phyloP scores from a whole-genome alignment of 371 early-diverging fungal genomes.

The Saksenaea oblongispora region DNA sequence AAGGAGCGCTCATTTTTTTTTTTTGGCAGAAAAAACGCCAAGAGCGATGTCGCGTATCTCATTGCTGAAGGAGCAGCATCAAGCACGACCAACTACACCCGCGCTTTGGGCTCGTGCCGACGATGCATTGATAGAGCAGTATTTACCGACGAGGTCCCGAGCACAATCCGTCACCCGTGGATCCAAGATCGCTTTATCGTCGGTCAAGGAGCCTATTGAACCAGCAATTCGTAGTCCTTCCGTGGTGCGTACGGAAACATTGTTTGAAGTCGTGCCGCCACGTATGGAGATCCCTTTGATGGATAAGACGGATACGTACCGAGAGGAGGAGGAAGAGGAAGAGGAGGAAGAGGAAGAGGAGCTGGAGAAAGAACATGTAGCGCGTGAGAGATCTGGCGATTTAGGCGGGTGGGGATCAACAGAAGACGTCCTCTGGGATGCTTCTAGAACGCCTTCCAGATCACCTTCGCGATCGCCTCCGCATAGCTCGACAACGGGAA shows the following conservation, averaged over 20 bases:
- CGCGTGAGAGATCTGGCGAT: neutral
- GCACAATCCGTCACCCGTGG: neutral
- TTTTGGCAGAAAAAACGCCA: neutral
- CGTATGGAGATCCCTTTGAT: neutral
- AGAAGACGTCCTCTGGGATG: slow-evolving; percentile 8
- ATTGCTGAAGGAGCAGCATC: neutral
- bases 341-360: slow-evolving; percentile 1
- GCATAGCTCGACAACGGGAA: neutral
- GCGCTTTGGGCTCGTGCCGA: slow-evolving; percentile 19
- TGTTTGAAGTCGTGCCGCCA: too few relatives aligned
- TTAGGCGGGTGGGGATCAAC: slow-evolving; percentile 35
- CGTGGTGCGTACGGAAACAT: too few relatives aligned
- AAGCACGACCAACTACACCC: slow-evolving; percentile 21
- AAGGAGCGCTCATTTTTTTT: too few relatives aligned
- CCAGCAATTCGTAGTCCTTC: too few relatives aligned
- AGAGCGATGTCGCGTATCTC: neutral
- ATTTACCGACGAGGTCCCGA: neutral
- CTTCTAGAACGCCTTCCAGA: neutral
- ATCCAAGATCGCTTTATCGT: neutral
- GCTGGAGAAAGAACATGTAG: neutral
- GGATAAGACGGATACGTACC: slow-evolving; percentile 1
- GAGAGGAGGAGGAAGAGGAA: neutral
- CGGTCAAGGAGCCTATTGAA: too few relatives aligned
- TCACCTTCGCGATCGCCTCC: neutral
- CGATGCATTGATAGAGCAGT: slow-evolving; percentile 10